These are phyloP conservation scores for Chaetomidium leptoderma DNA, from an alignment of 495 filamentous ascomycete species.

Conservation along the genomic window DNA sequence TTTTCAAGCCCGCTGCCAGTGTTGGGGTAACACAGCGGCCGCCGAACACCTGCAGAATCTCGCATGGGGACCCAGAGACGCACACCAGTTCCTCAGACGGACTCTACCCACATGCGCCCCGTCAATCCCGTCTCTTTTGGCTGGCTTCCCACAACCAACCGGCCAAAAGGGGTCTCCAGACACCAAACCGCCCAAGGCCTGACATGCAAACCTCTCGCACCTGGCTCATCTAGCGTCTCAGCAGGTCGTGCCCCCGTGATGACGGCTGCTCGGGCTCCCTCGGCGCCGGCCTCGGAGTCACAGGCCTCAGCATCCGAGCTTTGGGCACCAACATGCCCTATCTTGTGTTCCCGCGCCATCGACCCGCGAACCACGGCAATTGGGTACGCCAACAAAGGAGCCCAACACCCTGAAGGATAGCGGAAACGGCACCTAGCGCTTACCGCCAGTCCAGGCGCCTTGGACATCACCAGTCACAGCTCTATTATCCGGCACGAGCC, in stretches of 20 bases:
- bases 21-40: constrained; percentile 7
- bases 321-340: constrained; percentile 9
- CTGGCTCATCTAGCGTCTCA: neutral
- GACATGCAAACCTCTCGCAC: neutral
- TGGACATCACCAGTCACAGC: constrained; percentile 2
- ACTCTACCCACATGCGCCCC: neutral
- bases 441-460: neutral
- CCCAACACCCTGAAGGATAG: neutral
- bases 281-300: neutral
- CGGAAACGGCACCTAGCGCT: neutral
- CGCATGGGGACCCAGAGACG: neutral
- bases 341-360: constrained; percentile 1
- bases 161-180: neutral
- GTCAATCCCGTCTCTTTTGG: constrained; percentile 1
- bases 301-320: neutral
- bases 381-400: neutral
- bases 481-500: neutral
- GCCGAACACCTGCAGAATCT: neutral
- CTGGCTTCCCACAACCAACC: neutral
- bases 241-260: too few relatives aligned
- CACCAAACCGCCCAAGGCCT: neutral
- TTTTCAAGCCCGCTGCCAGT: neutral
- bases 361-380: neutral
- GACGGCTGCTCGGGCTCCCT: neutral
- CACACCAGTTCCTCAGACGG: neutral